Percentiles rank a stretch among this genome's conserved stretches.
phyloP scores from a whole-genome alignment of 371 early-diverging fungal genomes.

The Rhizomucor miehei region DNA sequence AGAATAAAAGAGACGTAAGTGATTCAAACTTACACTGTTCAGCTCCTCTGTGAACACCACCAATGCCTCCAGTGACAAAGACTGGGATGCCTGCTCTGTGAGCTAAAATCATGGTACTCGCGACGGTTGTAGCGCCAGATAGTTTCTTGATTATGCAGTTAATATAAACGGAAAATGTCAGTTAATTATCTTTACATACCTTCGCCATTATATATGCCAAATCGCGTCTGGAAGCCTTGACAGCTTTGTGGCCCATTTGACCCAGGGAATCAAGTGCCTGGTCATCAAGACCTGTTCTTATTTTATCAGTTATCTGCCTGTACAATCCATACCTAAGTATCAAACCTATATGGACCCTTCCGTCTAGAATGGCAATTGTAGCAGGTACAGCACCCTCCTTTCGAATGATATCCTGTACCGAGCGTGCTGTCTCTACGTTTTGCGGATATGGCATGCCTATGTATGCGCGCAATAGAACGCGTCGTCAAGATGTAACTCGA shows the following conservation, averaged over 20 bases:
- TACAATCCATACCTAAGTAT: background rate
- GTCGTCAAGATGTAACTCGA: too few species aligned
- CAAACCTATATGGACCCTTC: conserved; percentile 76
- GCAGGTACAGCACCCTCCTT: conserved; percentile 81
- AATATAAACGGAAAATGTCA: too few species aligned
- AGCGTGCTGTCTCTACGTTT: conserved; percentile 80
- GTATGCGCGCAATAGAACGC: background rate
- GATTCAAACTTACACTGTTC: conserved; percentile 53
- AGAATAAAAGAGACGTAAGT: background rate
- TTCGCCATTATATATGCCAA: conserved; percentile 71
- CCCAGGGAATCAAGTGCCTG: conserved; percentile 67
- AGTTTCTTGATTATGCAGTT: conserved; percentile 26
- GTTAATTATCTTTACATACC: conserved; percentile 23
- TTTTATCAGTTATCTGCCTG: background rate
- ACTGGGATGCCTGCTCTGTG: conserved; percentile 80
- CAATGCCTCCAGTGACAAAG: conserved; percentile 97
- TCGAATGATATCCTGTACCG: conserved; percentile 75
- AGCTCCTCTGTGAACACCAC: conserved; percentile 92
- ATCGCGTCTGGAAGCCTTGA: conserved; percentile 86
- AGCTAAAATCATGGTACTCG: conserved; percentile 86
- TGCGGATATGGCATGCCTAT: conserved; percentile 91
- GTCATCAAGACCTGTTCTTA: conserved; percentile 30
- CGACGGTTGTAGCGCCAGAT: conserved; percentile 89
- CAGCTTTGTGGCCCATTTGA: conserved; percentile 54
- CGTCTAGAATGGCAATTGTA: conserved; percentile 87